Base-by-base conservation (phyloP, 2,329 filamentous ascomycete species). In the Phoma herbarum region DNA sequence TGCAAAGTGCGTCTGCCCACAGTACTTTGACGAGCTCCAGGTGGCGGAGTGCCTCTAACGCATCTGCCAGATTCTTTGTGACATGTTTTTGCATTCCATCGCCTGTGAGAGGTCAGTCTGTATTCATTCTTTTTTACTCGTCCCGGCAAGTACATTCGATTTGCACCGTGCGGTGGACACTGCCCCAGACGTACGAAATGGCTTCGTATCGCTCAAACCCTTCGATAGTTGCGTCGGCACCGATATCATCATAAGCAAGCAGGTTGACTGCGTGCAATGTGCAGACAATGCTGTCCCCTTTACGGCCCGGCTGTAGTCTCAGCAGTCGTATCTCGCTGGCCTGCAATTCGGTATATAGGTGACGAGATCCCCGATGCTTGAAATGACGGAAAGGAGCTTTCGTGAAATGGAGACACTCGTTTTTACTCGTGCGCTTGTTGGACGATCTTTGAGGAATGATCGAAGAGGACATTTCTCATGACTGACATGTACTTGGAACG, bases 1-100 rank as follows among this genome's bases (percentile, higher is more conserved):
- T 65, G 22, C 64, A 66, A 2, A 66, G 33, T 14, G 50, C 52
- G 42, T 67, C 64, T 22, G 59, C 57, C 59, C 55, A 62, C 23
- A 60, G 10, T 1, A 56, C n/a, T 7, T 22, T 37, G n/a, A 37
- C 33, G 18, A 29, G 22, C 16, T 39, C 29, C 3, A 3, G 9
- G 22, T 16, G 31, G 18, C 35, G 49, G 18, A 60, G 41, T 6
- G 43, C 52, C 29, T 59, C 57, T 6, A 46, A 20, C 18, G 35
- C 35, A 20, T 39, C 35, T 20, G 35, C 53, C 8, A 57, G 33
- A 18, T 41, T 50, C 3, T 6, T 7, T 2, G 53, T 57, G 28
- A 57, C 25, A 5, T 37, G 33, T 10, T 16, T 37, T 16, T 37
- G 33, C n/a, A 37, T 37, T 14, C 45, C 26, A 12, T 46, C 31